Conservation (phyloP, 768 basidiomycete genomes). For the Lentinula guzmanii region DNA sequence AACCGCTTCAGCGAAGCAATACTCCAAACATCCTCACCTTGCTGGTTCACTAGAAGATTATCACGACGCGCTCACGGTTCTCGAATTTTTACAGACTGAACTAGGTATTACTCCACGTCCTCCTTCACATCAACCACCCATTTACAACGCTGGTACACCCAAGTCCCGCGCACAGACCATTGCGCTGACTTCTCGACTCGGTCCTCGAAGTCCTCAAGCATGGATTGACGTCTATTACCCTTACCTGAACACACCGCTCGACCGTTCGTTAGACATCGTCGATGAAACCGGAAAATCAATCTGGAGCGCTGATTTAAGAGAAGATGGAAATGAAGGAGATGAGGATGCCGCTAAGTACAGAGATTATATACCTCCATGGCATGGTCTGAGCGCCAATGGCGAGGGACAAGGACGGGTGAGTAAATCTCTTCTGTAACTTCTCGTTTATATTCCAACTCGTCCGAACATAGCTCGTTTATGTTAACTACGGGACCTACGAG, state of each 20-base stretch:
- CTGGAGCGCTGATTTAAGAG: conserved; percentile 71
- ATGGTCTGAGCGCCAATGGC: conserved; percentile 76
- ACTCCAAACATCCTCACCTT: conserved; percentile 66
- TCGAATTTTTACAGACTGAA: conserved; percentile 62
- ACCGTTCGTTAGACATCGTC: conserved; percentile 63
- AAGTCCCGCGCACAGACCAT: conserved; percentile 67
- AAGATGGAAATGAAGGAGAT: conserved; percentile 67
- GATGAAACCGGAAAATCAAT: conserved; percentile 42
- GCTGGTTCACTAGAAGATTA: conserved; percentile 62
- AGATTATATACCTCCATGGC: conserved; percentile 74
- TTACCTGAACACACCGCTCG: conserved; percentile 64
- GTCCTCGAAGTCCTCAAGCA: conserved; percentile 46
- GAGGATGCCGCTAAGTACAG: conserved; percentile 63
- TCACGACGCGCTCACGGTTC: conserved; percentile 58
- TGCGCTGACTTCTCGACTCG: conserved; percentile 35
- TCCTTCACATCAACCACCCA: conserved; percentile 30
- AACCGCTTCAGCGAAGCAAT: conserved; percentile 46
- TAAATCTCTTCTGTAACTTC: not conserved
- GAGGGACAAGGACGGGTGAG: conserved; percentile 58
- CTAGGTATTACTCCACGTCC: conserved; percentile 42
- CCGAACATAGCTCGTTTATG: conserved; percentile 51
- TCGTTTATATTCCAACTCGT: not conserved
- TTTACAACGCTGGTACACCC: conserved; percentile 66
- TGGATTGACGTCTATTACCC: conserved; percentile 92
- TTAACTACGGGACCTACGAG: conserved; percentile 70